Percentiles rank a stretch among this genome's conserved stretches.
phyloP scores from a whole-genome alignment of 2,329 filamentous ascomycete species.

The Botryotinia convoluta region DNA sequence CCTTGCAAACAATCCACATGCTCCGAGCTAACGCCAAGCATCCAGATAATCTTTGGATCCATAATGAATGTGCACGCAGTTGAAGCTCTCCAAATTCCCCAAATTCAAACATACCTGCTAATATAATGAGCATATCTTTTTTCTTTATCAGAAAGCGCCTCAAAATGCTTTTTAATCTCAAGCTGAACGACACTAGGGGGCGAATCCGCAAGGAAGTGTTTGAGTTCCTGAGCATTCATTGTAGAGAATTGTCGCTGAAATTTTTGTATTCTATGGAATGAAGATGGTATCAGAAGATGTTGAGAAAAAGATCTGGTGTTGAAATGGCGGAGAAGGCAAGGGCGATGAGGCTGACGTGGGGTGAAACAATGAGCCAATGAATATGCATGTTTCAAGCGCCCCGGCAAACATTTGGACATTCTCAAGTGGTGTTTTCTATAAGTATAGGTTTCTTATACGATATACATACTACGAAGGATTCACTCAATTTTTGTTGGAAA shows the following conservation, averaged over 20 bases:
- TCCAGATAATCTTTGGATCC: no score
- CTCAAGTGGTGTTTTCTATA: background rate
- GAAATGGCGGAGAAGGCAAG: constrained; percentile 7
- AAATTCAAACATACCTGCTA: constrained; percentile 57
- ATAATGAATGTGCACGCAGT: background rate
- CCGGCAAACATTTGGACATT: constrained; percentile 12
- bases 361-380: constrained; percentile 13
- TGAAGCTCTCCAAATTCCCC: background rate
- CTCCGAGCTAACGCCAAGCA: background rate
- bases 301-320: constrained; percentile 6
- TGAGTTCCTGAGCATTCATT: constrained; percentile 60
- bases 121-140: constrained; percentile 92
- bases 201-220: constrained; percentile 85
- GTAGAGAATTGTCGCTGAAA: constrained; percentile 30
- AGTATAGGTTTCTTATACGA: background rate
- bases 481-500: background rate
- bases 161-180: constrained; percentile 90
- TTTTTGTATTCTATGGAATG: constrained; percentile 26
- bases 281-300: constrained; percentile 20
- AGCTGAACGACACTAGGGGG: constrained; percentile 86
- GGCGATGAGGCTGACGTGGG: constrained; percentile 17
- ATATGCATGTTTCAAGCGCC: constrained; percentile 12
- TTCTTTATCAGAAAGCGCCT: constrained; percentile 69
- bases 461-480: background rate
- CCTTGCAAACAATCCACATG: constrained; percentile 16